Evolutionary conservation across 495 filamentous ascomycete genomes (phyloP).

Genomic region (Aspergillus biplanus): DNA sequence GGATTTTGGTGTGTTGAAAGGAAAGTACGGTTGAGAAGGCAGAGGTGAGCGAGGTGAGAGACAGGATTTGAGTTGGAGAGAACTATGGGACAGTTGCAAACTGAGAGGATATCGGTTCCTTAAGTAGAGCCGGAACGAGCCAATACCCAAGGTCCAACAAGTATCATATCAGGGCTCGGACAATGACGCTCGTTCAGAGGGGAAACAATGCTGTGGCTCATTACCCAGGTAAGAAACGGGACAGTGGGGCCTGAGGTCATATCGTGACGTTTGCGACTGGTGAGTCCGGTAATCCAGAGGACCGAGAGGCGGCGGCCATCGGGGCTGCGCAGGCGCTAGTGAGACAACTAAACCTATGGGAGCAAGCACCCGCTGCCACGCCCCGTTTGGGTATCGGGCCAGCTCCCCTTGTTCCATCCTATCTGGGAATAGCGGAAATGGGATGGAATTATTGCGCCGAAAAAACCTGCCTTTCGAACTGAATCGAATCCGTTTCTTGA

Average conservation of each 20-base stretch:
- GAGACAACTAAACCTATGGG: slow-evolving; percentile 18
- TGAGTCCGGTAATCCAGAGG: background rate
- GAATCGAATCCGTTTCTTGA: background rate
- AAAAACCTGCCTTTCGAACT: slow-evolving; percentile 5
- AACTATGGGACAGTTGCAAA: slow-evolving; percentile 4
- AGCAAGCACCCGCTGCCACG: slow-evolving; percentile 17
- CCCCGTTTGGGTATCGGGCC: slow-evolving; percentile 19
- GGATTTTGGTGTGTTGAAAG: slow-evolving; percentile 9
- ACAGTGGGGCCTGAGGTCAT: slow-evolving; percentile 30
- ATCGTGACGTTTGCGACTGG: slow-evolving; percentile 28
- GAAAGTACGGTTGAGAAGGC: slow-evolving; percentile 3
- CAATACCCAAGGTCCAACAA: slow-evolving; percentile 4
- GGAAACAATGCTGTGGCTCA: slow-evolving; percentile 11
- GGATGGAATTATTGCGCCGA: slow-evolving; percentile 11
- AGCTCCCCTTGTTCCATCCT: slow-evolving; percentile 15
- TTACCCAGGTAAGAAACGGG: slow-evolving; percentile 8
- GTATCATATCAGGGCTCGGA: slow-evolving; percentile 2
- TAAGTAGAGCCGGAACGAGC: slow-evolving; percentile 10
- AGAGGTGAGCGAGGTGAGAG: background rate
- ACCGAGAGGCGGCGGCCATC: slow-evolving; percentile 20
- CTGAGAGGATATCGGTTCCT: slow-evolving; percentile 13
- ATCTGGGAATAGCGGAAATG: slow-evolving; percentile 12
- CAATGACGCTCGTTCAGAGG: slow-evolving; percentile 16
- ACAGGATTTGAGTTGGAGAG: background rate
- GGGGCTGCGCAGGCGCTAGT: slow-evolving; percentile 19